Evolutionary conservation across 768 basidiomycete species (phyloP), one percentile per base, ranked within the genome.

Genomic region (Naganishia randhawae): DNA sequence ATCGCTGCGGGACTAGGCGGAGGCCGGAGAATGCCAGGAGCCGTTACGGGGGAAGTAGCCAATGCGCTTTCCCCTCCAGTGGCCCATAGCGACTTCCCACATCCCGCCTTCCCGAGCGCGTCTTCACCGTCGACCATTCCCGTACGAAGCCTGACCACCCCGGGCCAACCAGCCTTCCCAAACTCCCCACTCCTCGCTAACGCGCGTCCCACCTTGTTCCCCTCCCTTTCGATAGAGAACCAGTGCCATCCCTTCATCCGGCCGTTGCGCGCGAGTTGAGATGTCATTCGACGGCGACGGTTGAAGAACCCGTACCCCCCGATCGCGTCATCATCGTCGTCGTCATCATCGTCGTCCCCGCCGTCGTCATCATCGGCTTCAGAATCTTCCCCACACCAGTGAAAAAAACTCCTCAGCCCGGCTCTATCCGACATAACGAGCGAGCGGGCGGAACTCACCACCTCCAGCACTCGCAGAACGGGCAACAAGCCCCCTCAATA

Each of bases 121-220:
- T 22, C 45, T 39, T 22, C 35, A 32, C 55, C n/a, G 35, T 17
- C 52, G 9, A 17, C 27, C 29, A 48, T 42, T 6, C 29, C 31
- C 1, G 35, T 32, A 37, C 39, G 17, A 45, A 45, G 14, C 39
- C 25, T n/a, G n/a, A n/a, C 37, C 29, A 17, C 57, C 5, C 27
- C 19, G 0, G 69, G 69, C 35, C 57, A 70, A 8, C 76, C 75
- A 0, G 77, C 76, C 50, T 63, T 65, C 2, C 78, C 78, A 69
- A 79, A 79, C 52, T 77, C 77, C 10, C 78, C 78, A 5, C 67
- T 53, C 31, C 66, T 54, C 22, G 74, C 54, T 42, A 79, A 51
- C 39, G 71, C 72, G 2, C 66, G 32, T 0, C 76, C 78, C 7
- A 35, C 51, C 6, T 73, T 68, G 63, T 76, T 66, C 3, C 76